A percentile compares a stretch with the other conserved stretches of the same genome.
Conservation (phyloP, 805 yeast species). For the Maudiozyma barnettii region DNA sequence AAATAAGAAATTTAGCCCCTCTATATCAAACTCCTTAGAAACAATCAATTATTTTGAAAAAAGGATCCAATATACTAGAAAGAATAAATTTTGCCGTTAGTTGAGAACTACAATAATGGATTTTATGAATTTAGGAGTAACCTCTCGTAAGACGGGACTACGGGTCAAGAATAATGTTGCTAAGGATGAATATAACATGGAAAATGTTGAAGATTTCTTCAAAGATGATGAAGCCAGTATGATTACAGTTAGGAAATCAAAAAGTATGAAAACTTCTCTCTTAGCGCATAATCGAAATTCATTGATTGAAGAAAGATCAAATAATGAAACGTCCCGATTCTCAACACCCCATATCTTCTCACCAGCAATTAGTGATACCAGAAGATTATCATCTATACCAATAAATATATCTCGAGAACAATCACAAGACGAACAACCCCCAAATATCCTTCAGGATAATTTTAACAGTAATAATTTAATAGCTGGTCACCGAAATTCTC, state of each 20-base stretch:
- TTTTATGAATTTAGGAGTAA: constrained; percentile 42
- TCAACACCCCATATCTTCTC: constrained; percentile 10
- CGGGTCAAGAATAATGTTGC: constrained; percentile 9
- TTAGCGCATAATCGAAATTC: constrained; percentile 3
- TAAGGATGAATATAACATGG: constrained; percentile 16
- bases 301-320: neutral
- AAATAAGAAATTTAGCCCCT: too few species aligned
- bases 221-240: constrained; percentile 36
- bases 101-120: constrained; percentile 24
- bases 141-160: constrained; percentile 58
- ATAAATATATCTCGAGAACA: neutral
- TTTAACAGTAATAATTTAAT: neutral
- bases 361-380: constrained; percentile 3
- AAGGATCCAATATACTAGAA: neutral
- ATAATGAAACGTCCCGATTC: neutral
- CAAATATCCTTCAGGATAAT: neutral
- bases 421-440: neutral
- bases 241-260: constrained; percentile 7
- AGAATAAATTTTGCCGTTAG: neutral
- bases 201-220: constrained; percentile 51
- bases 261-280: constrained; percentile 18
- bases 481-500: neutral
- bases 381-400: neutral
- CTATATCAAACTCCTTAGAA: too few species aligned
- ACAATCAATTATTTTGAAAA: too few species aligned